These are phyloP conservation scores for Cystobasidium tubakii DNA, from an alignment of 768 basidiomycete species.

Conservation along the genomic window DNA sequence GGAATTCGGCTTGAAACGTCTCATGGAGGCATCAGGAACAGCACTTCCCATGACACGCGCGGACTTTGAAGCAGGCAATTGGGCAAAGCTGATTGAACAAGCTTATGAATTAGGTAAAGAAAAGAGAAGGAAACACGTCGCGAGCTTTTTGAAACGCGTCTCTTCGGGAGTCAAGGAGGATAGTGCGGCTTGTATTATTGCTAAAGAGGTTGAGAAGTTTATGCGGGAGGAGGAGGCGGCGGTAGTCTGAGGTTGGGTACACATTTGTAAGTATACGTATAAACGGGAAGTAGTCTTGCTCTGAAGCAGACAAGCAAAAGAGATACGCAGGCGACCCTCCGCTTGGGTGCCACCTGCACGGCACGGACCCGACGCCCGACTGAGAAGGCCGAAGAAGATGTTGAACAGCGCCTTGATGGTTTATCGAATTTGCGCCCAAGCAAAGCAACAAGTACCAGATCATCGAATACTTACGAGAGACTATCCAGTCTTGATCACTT, in stretches of 20 bases:
- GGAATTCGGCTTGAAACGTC: slow-evolving; percentile 66
- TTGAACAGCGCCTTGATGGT: neutral
- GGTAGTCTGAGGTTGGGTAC: neutral
- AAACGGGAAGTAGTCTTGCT: too few species aligned
- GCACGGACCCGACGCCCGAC: neutral
- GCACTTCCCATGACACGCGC: slow-evolving; percentile 64
- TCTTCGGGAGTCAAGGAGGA: slow-evolving; percentile 32
- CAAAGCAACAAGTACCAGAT: too few species aligned
- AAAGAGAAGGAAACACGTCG: slow-evolving; percentile 55
- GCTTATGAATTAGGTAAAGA: slow-evolving; percentile 57
- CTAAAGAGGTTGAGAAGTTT: slow-evolving; percentile 44
- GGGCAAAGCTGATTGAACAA: slow-evolving; percentile 59
- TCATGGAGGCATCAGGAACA: slow-evolving; percentile 62
- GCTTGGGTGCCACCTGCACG: neutral
- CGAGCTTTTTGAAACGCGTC: slow-evolving; percentile 50
- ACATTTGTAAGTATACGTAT: too few species aligned
- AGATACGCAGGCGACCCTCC: too few species aligned
- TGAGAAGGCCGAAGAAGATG: neutral
- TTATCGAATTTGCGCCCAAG: too few species aligned
- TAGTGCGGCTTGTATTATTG: slow-evolving; percentile 40
- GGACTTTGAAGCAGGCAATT: slow-evolving; percentile 66
- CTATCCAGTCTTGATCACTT: too few species aligned
- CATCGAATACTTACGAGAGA: too few species aligned
- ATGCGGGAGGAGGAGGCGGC: slow-evolving; percentile 24
- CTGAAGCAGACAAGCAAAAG: too few species aligned